Base-by-base conservation (phyloP, 2,329 filamentous ascomycete genomes). In the Exophiala aquamarina region DNA sequence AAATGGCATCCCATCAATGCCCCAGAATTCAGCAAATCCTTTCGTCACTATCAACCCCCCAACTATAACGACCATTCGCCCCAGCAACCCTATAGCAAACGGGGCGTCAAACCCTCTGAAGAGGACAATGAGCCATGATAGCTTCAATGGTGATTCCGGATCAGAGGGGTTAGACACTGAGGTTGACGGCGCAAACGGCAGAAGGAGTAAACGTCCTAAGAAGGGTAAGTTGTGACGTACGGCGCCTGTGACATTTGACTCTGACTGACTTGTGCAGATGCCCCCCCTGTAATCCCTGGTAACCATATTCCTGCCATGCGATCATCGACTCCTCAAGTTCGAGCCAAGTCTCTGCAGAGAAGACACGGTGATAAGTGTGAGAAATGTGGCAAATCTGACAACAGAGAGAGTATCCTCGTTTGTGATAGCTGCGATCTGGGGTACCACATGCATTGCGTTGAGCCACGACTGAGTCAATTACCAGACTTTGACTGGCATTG, bases 401-500 rank as follows among this genome's bases (percentile, higher is more conserved):
- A 92, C 49, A 73, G 74, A 3, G 77, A 79, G 3, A 80, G 81
- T 38, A 79, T 96, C 14, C 73, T 95, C 3, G 70, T 89, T 3
- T 98, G 93, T 66, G 93, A 97, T 63, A 90, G 89, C 47, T 98
- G 93, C 69, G 92, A 97, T 53, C 79, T 87, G 61, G 86, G 87
- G 3, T 97, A 85, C 61, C 93, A 98, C 64, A 87, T 86, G 59
- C 78, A 83, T 50, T 98, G 93, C 62, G 79, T 97, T 15, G 93
- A 98, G 56, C 92, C 91, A 26, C 89, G 87, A 2, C 72, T 95
- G 34, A 86, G 85, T 59, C 73, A 78, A 7, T 82, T 86, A 55
- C 89, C 90, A 0, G 87, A 93, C 18, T 78, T 83, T 43, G 93
- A 97, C 62, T 98, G 93, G 93, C 92, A 97, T 64, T 98, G 93